Percentiles rank a stretch among this genome's conserved stretches.
Conservation (phyloP, 768 basidiomycete species). For the Chlorophyllum brunneum region DNA sequence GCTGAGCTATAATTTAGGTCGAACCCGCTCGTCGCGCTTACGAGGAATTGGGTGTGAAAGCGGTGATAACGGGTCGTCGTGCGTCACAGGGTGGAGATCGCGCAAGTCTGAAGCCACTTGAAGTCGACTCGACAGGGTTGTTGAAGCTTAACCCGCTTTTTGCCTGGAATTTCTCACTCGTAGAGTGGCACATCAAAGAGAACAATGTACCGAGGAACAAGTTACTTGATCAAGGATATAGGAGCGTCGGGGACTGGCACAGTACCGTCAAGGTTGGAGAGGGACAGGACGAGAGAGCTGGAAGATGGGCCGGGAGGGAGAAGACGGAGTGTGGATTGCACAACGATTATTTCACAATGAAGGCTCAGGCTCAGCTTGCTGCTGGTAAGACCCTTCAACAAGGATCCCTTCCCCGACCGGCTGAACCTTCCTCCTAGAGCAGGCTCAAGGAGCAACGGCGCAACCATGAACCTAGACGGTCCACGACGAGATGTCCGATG, state of each 20-base stretch:
- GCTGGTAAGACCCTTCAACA: constrained; percentile 3
- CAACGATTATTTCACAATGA: constrained; percentile 83
- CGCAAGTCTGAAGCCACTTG: constrained; percentile 75
- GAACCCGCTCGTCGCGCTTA: constrained; percentile 93
- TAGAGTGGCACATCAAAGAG: constrained; percentile 79
- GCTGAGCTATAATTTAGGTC: constrained; percentile 47
- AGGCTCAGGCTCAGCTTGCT: constrained; percentile 43
- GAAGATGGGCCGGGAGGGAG: constrained; percentile 84
- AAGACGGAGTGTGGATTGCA: constrained; percentile 98
- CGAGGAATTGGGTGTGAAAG: constrained; percentile 66
- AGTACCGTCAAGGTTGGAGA: constrained; percentile 73
- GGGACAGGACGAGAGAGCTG: constrained; percentile 82
- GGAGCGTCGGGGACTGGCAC: constrained; percentile 97
- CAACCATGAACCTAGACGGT: too few relatives aligned
- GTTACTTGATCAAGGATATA: constrained; percentile 87
- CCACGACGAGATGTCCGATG: too few relatives aligned
- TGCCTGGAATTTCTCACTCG: constrained; percentile 79
- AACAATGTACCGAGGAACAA: constrained; percentile 87
- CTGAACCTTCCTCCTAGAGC: too few relatives aligned
- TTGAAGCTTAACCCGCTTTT: constrained; percentile 94
- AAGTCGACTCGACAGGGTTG: constrained; percentile 86
- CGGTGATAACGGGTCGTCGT: constrained; percentile 93
- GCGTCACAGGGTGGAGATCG: constrained; percentile 93
- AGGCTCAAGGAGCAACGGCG: too few relatives aligned
- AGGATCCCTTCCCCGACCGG: not conserved